These are phyloP conservation scores for Saxophila tyrrhenica DNA, from an alignment of 495 filamentous ascomycete genomes.

Conservation along the genomic window DNA sequence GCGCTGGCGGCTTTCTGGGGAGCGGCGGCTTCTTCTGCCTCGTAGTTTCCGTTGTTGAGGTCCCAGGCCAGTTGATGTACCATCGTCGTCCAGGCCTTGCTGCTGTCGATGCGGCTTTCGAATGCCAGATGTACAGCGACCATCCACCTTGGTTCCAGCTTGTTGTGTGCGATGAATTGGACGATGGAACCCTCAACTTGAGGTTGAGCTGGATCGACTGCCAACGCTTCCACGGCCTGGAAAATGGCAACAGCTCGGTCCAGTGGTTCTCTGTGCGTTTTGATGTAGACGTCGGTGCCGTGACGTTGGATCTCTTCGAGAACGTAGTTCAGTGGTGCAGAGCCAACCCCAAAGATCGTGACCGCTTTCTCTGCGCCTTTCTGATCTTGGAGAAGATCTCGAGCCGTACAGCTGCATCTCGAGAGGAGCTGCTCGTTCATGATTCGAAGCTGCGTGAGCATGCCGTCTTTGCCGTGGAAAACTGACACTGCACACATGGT, in stretches of 20 bases:
- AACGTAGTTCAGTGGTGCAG: slow-evolving; percentile 1
- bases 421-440: not conserved
- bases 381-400: not conserved
- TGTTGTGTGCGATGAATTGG: slow-evolving; percentile 7
- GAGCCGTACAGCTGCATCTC: slow-evolving; percentile 1
- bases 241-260: not conserved
- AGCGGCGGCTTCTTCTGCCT: not conserved
- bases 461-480: not conserved
- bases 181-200: slow-evolving; percentile 12
- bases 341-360: not conserved
- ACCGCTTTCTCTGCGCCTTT: not conserved
- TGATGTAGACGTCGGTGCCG: slow-evolving; percentile 2
- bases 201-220: not conserved
- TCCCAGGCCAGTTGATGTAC: slow-evolving; percentile 10
- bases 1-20: not conserved
- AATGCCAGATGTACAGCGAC: not conserved
- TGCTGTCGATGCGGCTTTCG: not conserved
- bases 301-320: not conserved
- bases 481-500: too few species aligned
- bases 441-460: not conserved
- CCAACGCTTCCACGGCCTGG: slow-evolving; percentile 2
- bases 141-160: not conserved
- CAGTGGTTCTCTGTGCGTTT: slow-evolving; percentile 1
- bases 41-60: not conserved
- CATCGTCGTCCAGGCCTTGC: slow-evolving; percentile 1